Percentiles rank a stretch among this genome's conserved stretches.
Evolutionary conservation across 2,329 filamentous ascomycete genomes (phyloP).

Genomic region (Lithohypha guttulata): DNA sequence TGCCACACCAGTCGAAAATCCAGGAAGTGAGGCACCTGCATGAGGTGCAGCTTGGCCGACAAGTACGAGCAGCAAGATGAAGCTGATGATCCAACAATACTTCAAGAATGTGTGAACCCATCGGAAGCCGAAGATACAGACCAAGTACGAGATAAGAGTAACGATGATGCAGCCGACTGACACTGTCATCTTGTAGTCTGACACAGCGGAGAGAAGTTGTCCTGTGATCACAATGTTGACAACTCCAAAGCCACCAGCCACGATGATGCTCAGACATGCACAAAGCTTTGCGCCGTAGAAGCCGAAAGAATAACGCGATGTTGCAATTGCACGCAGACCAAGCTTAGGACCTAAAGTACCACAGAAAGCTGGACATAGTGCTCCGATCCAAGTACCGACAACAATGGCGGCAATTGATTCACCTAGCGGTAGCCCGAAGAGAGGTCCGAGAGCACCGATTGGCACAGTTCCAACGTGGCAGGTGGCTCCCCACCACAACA

Average conservation of each 20-base stretch:
- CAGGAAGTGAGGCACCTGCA: constrained; percentile 30
- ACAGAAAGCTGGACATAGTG: constrained; percentile 31
- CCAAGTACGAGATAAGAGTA: constrained; percentile 23
- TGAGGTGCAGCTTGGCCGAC: constrained; percentile 37
- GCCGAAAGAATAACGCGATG: constrained; percentile 24
- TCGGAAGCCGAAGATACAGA: constrained; percentile 25
- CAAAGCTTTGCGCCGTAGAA: constrained; percentile 26
- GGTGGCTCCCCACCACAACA: constrained; percentile 36
- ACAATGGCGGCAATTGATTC: constrained; percentile 34
- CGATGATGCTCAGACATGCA: constrained; percentile 23
- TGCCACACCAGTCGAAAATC: constrained; percentile 24
- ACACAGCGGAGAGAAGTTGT: constrained; percentile 27
- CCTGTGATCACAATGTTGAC: constrained; percentile 28
- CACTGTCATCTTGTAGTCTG: constrained; percentile 25
- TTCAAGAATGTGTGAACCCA: constrained; percentile 25
- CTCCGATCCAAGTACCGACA: constrained; percentile 32
- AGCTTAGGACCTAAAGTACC: constrained; percentile 35
- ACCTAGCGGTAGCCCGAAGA: constrained; percentile 37
- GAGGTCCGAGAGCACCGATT: constrained; percentile 36
- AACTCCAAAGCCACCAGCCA: constrained; percentile 25
- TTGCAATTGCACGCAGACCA: constrained; percentile 24
- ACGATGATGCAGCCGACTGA: constrained; percentile 26
- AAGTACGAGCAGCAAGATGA: constrained; percentile 34
- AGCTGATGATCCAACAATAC: constrained; percentile 25
- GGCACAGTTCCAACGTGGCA: constrained; percentile 32